phyloP scores from a whole-genome alignment of 495 filamentous ascomycete species.

The Penicillium diatomitis region DNA sequence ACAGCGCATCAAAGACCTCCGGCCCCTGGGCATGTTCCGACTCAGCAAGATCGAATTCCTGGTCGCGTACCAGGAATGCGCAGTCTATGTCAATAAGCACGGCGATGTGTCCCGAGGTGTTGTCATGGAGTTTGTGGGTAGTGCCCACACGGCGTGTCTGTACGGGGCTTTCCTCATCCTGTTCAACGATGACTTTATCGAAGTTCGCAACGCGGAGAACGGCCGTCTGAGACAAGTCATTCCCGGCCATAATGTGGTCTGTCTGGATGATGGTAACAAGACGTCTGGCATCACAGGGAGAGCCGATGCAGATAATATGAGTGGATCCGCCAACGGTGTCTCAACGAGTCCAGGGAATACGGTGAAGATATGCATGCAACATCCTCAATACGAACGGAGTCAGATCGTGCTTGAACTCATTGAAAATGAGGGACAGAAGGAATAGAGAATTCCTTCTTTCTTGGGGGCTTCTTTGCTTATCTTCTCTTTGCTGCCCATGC shows the following conservation, averaged over 20 bases:
- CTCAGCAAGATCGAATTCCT: constrained; percentile 89
- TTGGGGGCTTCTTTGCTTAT: not conserved
- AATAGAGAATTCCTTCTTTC: constrained; percentile 24
- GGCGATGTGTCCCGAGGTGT: constrained; percentile 87
- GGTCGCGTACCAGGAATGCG: constrained; percentile 88
- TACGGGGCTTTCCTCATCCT: constrained; percentile 68
- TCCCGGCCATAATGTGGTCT: constrained; percentile 74
- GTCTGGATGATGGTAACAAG: constrained; percentile 75
- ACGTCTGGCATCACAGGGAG: constrained; percentile 27
- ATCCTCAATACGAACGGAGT: constrained; percentile 70
- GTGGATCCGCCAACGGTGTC: constrained; percentile 23
- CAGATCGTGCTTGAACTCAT: constrained; percentile 89
- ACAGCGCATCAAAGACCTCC: constrained; percentile 64
- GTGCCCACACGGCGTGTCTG: constrained; percentile 75
- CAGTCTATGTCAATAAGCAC: constrained; percentile 96
- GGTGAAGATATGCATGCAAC: constrained; percentile 91
- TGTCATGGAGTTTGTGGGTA: constrained; percentile 96
- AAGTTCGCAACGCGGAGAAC: constrained; percentile 94
- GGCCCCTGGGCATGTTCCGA: constrained; percentile 92
- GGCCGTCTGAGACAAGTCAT: constrained; percentile 90
- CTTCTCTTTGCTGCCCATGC: too few species aligned
- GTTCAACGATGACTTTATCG: constrained; percentile 86
- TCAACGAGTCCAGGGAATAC: constrained; percentile 38
- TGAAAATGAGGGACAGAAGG: constrained; percentile 87
- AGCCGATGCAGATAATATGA: constrained; percentile 19